Percentiles rank a stretch among this genome's conserved stretches.
Conservation (phyloP, 2,329 filamentous ascomycete species). For the Aspergillus hiratsukae region DNA sequence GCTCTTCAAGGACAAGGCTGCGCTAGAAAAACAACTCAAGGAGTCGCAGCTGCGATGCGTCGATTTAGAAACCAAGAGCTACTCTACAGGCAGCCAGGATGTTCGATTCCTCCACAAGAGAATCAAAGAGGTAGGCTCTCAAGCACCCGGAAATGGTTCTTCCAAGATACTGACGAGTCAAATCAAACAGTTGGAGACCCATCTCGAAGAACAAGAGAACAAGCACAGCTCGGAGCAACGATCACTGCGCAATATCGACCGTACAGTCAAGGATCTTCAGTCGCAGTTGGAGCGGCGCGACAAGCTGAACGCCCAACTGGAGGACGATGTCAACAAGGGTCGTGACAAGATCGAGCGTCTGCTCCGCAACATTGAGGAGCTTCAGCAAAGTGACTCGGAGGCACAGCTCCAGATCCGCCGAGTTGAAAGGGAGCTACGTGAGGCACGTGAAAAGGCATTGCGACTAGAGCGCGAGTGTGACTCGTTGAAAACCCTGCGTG, state of each 20-base stretch:
- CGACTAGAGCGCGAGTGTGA: conserved; percentile 86
- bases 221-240: conserved; percentile 77
- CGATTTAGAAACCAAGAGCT: conserved; percentile 94
- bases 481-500: conserved; percentile 67
- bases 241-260: conserved; percentile 86
- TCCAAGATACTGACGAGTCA: conserved; percentile 16
- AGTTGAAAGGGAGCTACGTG: conserved; percentile 82
- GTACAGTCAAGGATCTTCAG: conserved; percentile 88
- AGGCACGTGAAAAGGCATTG: conserved; percentile 77
- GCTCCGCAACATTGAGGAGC: conserved; percentile 84
- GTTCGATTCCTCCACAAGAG: conserved; percentile 91
- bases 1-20: conserved; percentile 84
- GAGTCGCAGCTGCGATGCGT: conserved; percentile 86
- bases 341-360: conserved; percentile 90
- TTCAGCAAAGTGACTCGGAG: conserved; percentile 79
- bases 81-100: conserved; percentile 89
- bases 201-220: conserved; percentile 77
- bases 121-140: conserved; percentile 76
- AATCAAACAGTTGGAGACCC: conserved; percentile 68
- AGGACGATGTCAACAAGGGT: conserved; percentile 77
- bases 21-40: conserved; percentile 82
- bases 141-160: neutral
- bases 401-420: conserved; percentile 77
- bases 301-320: conserved; percentile 73
- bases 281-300: conserved; percentile 89